A percentile compares a stretch with the other conserved stretches of the same genome.
Evolutionary conservation across 306 rosid genomes (phyloP).

Genomic region (Betula pendula): DNA sequence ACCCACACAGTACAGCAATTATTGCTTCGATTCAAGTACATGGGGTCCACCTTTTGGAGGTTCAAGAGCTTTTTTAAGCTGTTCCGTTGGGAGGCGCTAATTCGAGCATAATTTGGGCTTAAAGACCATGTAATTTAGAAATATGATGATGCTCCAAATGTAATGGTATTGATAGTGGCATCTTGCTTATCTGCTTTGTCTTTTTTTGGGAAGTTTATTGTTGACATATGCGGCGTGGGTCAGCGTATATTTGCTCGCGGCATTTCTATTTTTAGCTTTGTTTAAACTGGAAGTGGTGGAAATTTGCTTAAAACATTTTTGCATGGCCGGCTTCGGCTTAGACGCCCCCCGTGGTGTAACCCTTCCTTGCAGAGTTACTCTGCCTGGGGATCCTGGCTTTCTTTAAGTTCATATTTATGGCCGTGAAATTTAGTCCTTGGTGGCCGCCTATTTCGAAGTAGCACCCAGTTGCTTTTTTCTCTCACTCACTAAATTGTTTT

Average conservation of each 20-base stretch:
- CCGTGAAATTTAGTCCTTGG: not conserved
- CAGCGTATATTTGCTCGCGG: slow-evolving; percentile 12
- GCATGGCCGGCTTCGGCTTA: not conserved
- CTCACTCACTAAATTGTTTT: too few relatives aligned
- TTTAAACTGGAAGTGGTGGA: not conserved
- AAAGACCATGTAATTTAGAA: slow-evolving; percentile 3
- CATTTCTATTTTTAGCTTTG: not conserved
- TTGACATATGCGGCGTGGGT: slow-evolving; percentile 4
- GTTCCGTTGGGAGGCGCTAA: slow-evolving; percentile 6
- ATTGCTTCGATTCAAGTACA: slow-evolving; percentile 10
- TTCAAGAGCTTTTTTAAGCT: not conserved
- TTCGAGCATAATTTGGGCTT: slow-evolving; percentile 31
- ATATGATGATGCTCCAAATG: slow-evolving; percentile 23
- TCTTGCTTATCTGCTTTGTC: slow-evolving; percentile 16
- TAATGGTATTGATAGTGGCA: slow-evolving; percentile 34
- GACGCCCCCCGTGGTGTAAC: too few relatives aligned
- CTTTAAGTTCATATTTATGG: not conserved
- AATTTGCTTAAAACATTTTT: not conserved
- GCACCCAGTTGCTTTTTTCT: too few relatives aligned
- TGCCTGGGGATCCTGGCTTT: not conserved
- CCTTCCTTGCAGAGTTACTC: too few relatives aligned
- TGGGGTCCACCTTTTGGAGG: not conserved
- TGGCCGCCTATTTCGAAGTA: too few relatives aligned
- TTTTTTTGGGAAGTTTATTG: not conserved
- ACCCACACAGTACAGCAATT: not conserved